Evolutionary conservation across 106 monocot genomes (phyloP), one percentile per base, ranked within the genome.

Genomic region (Allium fistulosum): DNA sequence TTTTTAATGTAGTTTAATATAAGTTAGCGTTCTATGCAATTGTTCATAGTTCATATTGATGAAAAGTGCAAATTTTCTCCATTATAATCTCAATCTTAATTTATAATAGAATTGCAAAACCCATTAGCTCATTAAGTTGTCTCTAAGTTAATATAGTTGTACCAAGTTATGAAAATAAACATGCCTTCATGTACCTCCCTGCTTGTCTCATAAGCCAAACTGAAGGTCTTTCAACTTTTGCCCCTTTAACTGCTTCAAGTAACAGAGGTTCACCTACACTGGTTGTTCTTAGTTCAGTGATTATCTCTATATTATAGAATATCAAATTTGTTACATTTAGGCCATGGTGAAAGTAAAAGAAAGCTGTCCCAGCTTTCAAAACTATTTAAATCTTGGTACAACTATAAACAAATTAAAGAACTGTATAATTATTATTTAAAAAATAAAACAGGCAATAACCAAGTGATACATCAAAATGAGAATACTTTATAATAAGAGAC

Each of bases 141-240:
- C 18, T 96, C 95, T 46, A 91, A 81, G 55, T 88, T 81, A n/a
- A n/a, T n/a, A n/a, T n/a, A n/a, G n/a, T n/a, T n/a, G n/a, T n/a
- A n/a, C n/a, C n/a, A n/a, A n/a, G n/a, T n/a, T n/a, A n/a, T 52
- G 53, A 27, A 66, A 58, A 28, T 79, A 77, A 77, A 94, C 91
- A 72, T 96, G 86, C 96, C 94, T 94, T 94, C 94, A 97, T 97
- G 78, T 97, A 97, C 76, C 96, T 92, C 86, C 96, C 96, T 58
- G 96, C 96, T 84, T 97, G 96, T 80, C 96, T 88, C 96, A 97
- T 97, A 22, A 97, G 84, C 96, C 96, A 97, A 62, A 97, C 91
- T 57, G 92, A 91, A 14, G 96, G 96, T 48, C 96, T 77, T 37
- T 97, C 91, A 47, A 92, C 84, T 57, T 89, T 80, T 63, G 72